These are phyloP conservation scores for Aaosphaeria pasadenensis DNA, from an alignment of 2,329 filamentous ascomycete genomes.

Conservation along the genomic window DNA sequence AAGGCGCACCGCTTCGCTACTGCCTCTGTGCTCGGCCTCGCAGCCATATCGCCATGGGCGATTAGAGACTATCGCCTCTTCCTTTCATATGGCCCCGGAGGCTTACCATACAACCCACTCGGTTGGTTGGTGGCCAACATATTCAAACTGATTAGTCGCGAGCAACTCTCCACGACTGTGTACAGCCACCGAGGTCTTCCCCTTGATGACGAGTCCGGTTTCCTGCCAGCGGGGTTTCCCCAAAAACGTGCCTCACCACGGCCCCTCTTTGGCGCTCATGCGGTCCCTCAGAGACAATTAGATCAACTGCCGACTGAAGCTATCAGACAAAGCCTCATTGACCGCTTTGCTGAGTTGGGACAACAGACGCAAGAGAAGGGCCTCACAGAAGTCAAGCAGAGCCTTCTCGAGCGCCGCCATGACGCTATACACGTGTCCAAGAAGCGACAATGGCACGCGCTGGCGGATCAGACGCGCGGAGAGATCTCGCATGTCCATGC, in stretches of 20 bases:
- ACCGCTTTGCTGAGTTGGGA: slow-evolving; percentile 7
- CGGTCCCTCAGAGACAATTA: slow-evolving; percentile 15
- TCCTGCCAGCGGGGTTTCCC: slow-evolving; percentile 11
- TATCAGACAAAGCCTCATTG: slow-evolving; percentile 9
- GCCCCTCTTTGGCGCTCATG: slow-evolving; percentile 13
- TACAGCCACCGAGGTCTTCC: slow-evolving; percentile 16
- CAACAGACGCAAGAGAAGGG: slow-evolving; percentile 8
- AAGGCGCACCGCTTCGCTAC: slow-evolving; percentile 6
- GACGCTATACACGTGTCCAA: slow-evolving; percentile 14
- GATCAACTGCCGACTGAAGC: slow-evolving; percentile 15
- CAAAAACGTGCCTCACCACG: slow-evolving; percentile 8
- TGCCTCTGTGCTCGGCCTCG: slow-evolving; percentile 8
- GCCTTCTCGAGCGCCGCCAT: slow-evolving; percentile 13
- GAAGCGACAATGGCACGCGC: slow-evolving; percentile 6
- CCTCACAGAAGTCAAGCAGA: slow-evolving; percentile 12
- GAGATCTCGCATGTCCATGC: slow-evolving; percentile 17
- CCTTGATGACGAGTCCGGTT: slow-evolving; percentile 11
- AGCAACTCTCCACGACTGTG: slow-evolving; percentile 29
- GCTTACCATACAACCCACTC: slow-evolving; percentile 41
- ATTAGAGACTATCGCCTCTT: slow-evolving; percentile 38
- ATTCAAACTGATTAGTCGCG: slow-evolving; percentile 33
- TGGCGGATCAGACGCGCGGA: slow-evolving; percentile 13
- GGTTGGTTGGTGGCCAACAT: slow-evolving; percentile 39
- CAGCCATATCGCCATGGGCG: slow-evolving; percentile 10
- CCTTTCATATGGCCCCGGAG: slow-evolving; percentile 45